phyloP scores from a whole-genome alignment of 1,284 basidiomycete species.

The Ustilago tritici region DNA sequence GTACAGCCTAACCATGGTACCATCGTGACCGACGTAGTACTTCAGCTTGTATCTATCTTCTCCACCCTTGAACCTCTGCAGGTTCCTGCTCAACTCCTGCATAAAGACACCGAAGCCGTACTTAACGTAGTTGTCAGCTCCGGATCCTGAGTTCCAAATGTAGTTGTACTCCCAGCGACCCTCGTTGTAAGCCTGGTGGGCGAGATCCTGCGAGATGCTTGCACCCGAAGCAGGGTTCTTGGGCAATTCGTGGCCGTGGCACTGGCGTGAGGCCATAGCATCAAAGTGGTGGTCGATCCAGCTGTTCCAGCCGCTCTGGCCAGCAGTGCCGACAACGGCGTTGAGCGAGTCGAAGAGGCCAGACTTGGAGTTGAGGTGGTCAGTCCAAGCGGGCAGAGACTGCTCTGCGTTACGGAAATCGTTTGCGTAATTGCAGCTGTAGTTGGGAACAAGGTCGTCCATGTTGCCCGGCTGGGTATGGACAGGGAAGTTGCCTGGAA shows the following conservation, averaged over 20 bases:
- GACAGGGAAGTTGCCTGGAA: conserved; percentile 40
- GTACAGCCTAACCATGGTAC: conserved; percentile 59
- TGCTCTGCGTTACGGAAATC: conserved; percentile 70
- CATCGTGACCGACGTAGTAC: conserved; percentile 57
- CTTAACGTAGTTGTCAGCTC: conserved; percentile 54
- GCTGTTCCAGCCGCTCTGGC: conserved; percentile 72
- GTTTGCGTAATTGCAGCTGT: conserved; percentile 73
- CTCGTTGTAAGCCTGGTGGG: conserved; percentile 51
- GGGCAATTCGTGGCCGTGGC: conserved; percentile 50
- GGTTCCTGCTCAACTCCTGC: conserved; percentile 38
- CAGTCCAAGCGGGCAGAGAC: conserved; percentile 71
- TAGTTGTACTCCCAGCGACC: conserved; percentile 62
- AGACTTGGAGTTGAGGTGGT: conserved; percentile 72
- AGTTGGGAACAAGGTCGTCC: conserved; percentile 73
- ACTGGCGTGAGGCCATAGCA: conserved; percentile 53
- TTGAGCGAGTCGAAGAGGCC: conserved; percentile 72
- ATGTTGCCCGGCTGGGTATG: conserved; percentile 69
- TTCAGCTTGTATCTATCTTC: conserved; percentile 40
- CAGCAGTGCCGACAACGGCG: conserved; percentile 72
- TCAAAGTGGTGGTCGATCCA: conserved; percentile 72
- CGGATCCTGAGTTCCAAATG: conserved; percentile 55
- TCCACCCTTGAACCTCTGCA: conserved; percentile 21
- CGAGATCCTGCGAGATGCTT: conserved; percentile 38
- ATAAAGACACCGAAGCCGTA: conserved; percentile 54
- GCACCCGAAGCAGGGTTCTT: conserved; percentile 26